phyloP scores from a whole-genome alignment of 2,329 filamentous ascomycete species.

The Trichoderma atroviride region DNA sequence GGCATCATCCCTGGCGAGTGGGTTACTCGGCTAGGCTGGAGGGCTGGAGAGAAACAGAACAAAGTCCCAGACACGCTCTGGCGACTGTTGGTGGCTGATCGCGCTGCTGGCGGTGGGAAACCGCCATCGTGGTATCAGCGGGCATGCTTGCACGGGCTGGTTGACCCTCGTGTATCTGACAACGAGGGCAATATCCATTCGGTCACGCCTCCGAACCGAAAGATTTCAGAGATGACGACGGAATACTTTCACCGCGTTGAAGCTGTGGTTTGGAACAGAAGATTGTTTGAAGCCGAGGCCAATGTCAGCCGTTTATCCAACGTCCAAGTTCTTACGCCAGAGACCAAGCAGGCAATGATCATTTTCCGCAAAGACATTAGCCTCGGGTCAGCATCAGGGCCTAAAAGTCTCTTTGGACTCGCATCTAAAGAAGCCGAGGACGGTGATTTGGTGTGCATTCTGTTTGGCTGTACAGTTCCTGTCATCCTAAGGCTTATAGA shows the following conservation, averaged over 20 bases:
- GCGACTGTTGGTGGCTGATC: constrained; percentile 11
- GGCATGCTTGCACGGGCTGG: not conserved
- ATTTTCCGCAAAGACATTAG: not conserved
- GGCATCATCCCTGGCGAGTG: constrained; percentile 12
- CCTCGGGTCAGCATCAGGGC: not conserved
- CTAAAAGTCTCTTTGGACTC: not conserved
- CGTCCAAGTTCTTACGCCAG: not conserved
- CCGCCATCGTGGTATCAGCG: constrained; percentile 9
- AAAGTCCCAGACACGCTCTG: not conserved
- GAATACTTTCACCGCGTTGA: constrained; percentile 7
- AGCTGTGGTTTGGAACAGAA: not conserved
- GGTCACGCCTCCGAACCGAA: not conserved
- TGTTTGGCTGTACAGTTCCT: constrained; percentile 27
- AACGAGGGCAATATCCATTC: constrained; percentile 10
- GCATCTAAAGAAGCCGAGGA: not conserved
- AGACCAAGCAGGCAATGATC: not conserved
- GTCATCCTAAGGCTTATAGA: constrained; percentile 22
- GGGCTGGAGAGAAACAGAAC: not conserved
- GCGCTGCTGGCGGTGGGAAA: not conserved
- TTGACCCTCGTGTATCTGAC: constrained; percentile 3
- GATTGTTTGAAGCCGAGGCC: not conserved
- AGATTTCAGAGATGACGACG: constrained; percentile 6
- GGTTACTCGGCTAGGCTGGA: constrained; percentile 2
- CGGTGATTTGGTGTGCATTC: constrained; percentile 23
- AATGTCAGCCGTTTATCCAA: not conserved